phyloP scores from a whole-genome alignment of 2,329 filamentous ascomycete genomes.

The Colletotrichum tropicicola region DNA sequence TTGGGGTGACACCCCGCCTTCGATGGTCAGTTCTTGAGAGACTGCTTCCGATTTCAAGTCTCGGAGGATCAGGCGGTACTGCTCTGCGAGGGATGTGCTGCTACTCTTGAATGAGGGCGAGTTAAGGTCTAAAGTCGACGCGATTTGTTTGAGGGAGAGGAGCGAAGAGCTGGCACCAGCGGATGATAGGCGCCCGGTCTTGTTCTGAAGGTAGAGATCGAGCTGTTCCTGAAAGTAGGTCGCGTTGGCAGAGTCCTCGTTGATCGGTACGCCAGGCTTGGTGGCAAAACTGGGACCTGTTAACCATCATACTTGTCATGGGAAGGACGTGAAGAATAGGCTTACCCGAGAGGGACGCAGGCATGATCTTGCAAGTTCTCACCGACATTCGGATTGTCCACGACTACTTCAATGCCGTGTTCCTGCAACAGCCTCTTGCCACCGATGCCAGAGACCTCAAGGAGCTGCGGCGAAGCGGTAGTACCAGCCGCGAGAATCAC shows the following conservation, averaged over 20 bases:
- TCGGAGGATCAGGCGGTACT: slow-evolving; percentile 13
- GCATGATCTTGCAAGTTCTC: slow-evolving; percentile 48
- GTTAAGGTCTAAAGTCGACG: background rate
- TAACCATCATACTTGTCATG: background rate
- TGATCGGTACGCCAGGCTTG: slow-evolving; percentile 15
- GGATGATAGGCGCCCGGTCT: slow-evolving; percentile 19
- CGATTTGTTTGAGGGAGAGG: slow-evolving; percentile 17
- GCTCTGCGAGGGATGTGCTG: background rate
- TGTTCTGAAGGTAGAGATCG: slow-evolving; percentile 18
- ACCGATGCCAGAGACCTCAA: slow-evolving; percentile 71
- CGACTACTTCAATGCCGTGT: slow-evolving; percentile 39
- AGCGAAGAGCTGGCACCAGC: slow-evolving; percentile 22
- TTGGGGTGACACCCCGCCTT: slow-evolving; percentile 27
- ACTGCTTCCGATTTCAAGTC: slow-evolving; percentile 7
- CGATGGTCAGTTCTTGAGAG: slow-evolving; percentile 16
- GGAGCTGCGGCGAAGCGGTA: slow-evolving; percentile 64
- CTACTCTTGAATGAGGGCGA: background rate
- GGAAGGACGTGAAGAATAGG: accelerated
- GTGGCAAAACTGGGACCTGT: slow-evolving; percentile 4
- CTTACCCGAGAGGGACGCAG: slow-evolving; percentile 18
- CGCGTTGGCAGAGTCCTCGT: slow-evolving; percentile 20
- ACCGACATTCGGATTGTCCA: slow-evolving; percentile 47
- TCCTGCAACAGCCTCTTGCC: slow-evolving; percentile 42
- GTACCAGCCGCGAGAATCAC: slow-evolving; percentile 68
- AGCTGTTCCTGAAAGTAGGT: slow-evolving; percentile 27